Conservation (phyloP, 2,329 filamentous ascomycete species). For the Aspergillus aculeatus region DNA sequence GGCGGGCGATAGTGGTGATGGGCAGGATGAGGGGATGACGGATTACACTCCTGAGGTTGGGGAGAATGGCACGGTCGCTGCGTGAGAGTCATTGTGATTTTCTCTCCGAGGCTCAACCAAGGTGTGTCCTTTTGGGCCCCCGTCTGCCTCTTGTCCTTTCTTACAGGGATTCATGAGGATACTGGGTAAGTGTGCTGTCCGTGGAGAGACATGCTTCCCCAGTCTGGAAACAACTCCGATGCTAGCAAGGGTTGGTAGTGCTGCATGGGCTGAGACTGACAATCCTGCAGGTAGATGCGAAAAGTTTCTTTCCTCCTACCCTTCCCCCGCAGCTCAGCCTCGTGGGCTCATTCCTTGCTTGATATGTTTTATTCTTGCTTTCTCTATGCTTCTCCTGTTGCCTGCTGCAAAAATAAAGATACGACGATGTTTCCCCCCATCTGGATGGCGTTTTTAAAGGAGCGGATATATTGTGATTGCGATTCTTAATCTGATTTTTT, state of each 20-base stretch:
- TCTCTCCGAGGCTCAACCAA: not conserved
- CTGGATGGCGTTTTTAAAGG: not conserved
- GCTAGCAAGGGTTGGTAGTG: not conserved
- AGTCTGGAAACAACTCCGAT: not conserved
- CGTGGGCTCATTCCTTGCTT: not conserved
- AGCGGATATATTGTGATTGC: not conserved
- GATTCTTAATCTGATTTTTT: not conserved
- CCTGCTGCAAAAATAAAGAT: not conserved
- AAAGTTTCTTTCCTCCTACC: not conserved
- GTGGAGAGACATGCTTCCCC: not conserved
- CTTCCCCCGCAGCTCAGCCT: not conserved
- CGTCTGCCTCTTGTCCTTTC: not conserved
- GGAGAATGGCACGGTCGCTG: conserved; percentile 23
- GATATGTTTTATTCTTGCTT: not conserved
- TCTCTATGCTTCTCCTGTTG: not conserved
- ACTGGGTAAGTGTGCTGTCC: not conserved
- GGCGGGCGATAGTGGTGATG: conserved; percentile 45
- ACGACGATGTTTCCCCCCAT: not conserved
- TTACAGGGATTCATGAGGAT: not conserved
- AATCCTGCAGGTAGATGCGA: not conserved
- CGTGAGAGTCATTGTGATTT: not conserved
- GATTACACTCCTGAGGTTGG: conserved; percentile 26
- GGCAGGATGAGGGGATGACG: conserved; percentile 39
- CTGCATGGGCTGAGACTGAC: not conserved
- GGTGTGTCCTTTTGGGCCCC: not conserved